phyloP scores from a whole-genome alignment of 345 rosid species.

The Psidium guajava region DNA sequence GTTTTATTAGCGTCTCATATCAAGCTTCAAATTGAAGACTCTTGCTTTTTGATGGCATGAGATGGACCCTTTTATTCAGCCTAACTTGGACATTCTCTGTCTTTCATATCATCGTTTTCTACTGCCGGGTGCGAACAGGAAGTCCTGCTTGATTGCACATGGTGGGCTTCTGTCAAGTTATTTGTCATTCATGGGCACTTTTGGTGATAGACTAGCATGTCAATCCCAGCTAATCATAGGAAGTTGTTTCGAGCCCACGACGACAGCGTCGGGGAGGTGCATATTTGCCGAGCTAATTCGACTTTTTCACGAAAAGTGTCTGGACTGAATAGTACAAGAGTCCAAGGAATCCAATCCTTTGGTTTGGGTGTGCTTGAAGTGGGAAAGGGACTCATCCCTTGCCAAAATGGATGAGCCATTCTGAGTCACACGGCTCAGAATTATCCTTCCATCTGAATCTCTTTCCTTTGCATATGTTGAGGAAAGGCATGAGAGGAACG shows the following conservation, averaged over 20 bases:
- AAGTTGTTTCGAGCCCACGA: not conserved
- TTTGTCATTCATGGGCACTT: not conserved
- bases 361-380: not conserved
- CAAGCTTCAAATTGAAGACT: not conserved
- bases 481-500: not conserved
- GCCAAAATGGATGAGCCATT: not conserved
- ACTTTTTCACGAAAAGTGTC: not conserved
- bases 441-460: not conserved
- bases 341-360: not conserved
- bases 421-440: not conserved
- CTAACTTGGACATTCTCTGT: not conserved
- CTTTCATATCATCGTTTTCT: not conserved
- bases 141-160: not conserved
- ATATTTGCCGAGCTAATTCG: not conserved
- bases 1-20: not conserved
- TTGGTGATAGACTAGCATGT: not conserved
- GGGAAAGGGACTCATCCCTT: not conserved
- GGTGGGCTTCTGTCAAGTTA: not conserved
- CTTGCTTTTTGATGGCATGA: not conserved
- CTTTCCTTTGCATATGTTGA: not conserved
- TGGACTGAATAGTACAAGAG: not conserved
- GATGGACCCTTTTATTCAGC: not conserved
- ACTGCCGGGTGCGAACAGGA: not conserved
- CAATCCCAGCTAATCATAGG: not conserved
- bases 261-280: not conserved